These are phyloP conservation scores for Pelargonium myrrhifolium DNA, from an alignment of 441 rosid genomes.

Conservation along the genomic window DNA sequence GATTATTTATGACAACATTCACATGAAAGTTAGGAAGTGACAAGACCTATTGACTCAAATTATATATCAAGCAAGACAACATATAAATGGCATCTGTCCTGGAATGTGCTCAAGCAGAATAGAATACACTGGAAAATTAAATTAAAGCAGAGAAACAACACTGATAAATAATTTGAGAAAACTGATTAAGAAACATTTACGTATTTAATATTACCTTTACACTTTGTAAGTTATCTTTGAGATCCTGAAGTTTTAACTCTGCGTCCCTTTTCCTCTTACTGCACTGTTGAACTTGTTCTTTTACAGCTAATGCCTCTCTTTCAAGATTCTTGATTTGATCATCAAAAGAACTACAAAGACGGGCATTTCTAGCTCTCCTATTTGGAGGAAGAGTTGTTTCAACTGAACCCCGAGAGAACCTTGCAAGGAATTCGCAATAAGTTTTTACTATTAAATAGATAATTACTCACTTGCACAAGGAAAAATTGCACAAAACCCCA, in stretches of 20 bases:
- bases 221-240: conserved; percentile 31
- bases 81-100: not conserved
- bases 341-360: conserved; percentile 80
- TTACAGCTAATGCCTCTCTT: conserved; percentile 30
- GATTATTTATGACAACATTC: not conserved
- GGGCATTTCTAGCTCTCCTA: conserved; percentile 43
- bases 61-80: not conserved
- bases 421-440: conserved; percentile 26
- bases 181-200: not conserved
- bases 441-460: not conserved
- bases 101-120: not conserved
- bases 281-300: conserved; percentile 41
- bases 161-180: not conserved
- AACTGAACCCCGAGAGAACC: conserved; percentile 85
- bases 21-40: not conserved
- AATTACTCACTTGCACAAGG: not conserved
- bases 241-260: conserved; percentile 43
- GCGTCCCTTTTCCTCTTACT: conserved; percentile 53
- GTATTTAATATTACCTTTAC: conserved; percentile 44
- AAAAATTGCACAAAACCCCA: not conserved
- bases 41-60: not conserved
- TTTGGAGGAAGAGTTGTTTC: conserved; percentile 80
- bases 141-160: not conserved
- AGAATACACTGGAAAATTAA: conserved; percentile 6
- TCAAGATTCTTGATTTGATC: conserved; percentile 65